phyloP scores from a whole-genome alignment of 495 filamentous ascomycete genomes.

The Pyronema omphalodes region DNA sequence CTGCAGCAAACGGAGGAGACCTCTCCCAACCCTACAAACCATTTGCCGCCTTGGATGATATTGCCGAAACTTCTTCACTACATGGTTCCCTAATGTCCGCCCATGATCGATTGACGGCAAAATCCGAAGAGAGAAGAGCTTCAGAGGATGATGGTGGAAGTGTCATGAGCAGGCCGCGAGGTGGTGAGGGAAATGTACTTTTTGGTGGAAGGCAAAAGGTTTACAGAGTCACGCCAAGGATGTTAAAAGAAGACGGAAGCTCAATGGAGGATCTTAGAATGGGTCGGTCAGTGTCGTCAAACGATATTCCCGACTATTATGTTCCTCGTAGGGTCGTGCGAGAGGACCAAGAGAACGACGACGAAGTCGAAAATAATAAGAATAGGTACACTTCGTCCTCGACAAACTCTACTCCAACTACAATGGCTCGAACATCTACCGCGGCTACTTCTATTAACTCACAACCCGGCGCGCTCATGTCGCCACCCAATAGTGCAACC shows the following conservation, averaged over 20 bases:
- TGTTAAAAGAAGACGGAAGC: slow-evolving; percentile 28
- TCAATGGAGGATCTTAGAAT: slow-evolving; percentile 26
- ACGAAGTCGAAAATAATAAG: slow-evolving; percentile 37
- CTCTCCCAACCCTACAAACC: slow-evolving; percentile 27
- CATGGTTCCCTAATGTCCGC: slow-evolving; percentile 44
- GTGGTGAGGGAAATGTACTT: slow-evolving; percentile 76
- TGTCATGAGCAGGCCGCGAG: slow-evolving; percentile 68
- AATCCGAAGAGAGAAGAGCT: slow-evolving; percentile 34
- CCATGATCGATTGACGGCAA: slow-evolving; percentile 15
- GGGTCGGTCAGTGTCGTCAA: slow-evolving; percentile 54
- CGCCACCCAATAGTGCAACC: slow-evolving; percentile 17
- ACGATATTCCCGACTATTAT: slow-evolving; percentile 61
- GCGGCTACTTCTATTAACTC: slow-evolving; percentile 63
- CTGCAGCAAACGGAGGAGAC: slow-evolving; percentile 16
- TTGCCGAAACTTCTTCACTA: slow-evolving; percentile 73
- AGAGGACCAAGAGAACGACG: slow-evolving; percentile 29
- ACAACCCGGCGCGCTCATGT: slow-evolving; percentile 26
- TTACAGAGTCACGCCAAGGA: slow-evolving; percentile 61
- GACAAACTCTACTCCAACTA: slow-evolving; percentile 52
- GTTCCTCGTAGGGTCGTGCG: slow-evolving; percentile 55
- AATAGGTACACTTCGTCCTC: slow-evolving; percentile 78
- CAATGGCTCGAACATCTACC: slow-evolving; percentile 53
- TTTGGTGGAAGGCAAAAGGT: slow-evolving; percentile 95
- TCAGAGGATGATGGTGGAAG: slow-evolving; percentile 48
- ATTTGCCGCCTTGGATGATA: slow-evolving; percentile 48